These are phyloP conservation scores for Penicillium sp. DNA, from an alignment of 2,329 filamentous ascomycete species.

Conservation along the genomic window DNA sequence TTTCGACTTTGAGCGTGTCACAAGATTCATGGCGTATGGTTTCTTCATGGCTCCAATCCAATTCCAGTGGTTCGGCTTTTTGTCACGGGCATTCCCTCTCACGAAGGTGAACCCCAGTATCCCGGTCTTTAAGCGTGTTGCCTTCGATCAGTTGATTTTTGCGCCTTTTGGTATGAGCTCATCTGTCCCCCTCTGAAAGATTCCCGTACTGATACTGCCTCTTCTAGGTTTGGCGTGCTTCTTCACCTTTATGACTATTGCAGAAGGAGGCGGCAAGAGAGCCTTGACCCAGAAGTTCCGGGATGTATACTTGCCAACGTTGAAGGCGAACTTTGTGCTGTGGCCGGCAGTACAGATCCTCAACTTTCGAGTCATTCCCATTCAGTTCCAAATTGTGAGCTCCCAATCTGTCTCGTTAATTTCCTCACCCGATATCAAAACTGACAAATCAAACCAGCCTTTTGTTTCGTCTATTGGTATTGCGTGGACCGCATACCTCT, in stretches of 20 bases:
- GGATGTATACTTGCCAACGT: conserved; percentile 89
- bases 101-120: conserved; percentile 73
- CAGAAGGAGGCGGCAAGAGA: conserved; percentile 84
- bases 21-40: conserved; percentile 95
- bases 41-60: conserved; percentile 95
- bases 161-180: conserved; percentile 72
- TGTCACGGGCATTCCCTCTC: conserved; percentile 81
- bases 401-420: background rate
- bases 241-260: conserved; percentile 95
- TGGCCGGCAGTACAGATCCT: conserved; percentile 96
- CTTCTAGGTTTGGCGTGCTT: conserved; percentile 73
- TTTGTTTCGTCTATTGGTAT: conserved; percentile 97
- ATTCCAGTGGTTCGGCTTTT: conserved; percentile 92
- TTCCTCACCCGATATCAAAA: background rate
- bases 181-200: background rate
- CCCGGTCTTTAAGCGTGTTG: conserved; percentile 86
- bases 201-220: conserved; percentile 10
- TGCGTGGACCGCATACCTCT: conserved; percentile 96
- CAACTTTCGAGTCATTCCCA: conserved; percentile 93
- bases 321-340: conserved; percentile 93
- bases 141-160: conserved; percentile 90
- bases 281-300: conserved; percentile 82
- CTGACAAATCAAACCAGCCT: conserved; percentile 60
- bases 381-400: conserved; percentile 94
- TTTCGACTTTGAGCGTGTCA: conserved; percentile 94